A percentile compares a stretch with the other conserved stretches of the same genome.
phyloP scores from a whole-genome alignment of 1,284 basidiomycete genomes.

The Flammula alnicola region DNA sequence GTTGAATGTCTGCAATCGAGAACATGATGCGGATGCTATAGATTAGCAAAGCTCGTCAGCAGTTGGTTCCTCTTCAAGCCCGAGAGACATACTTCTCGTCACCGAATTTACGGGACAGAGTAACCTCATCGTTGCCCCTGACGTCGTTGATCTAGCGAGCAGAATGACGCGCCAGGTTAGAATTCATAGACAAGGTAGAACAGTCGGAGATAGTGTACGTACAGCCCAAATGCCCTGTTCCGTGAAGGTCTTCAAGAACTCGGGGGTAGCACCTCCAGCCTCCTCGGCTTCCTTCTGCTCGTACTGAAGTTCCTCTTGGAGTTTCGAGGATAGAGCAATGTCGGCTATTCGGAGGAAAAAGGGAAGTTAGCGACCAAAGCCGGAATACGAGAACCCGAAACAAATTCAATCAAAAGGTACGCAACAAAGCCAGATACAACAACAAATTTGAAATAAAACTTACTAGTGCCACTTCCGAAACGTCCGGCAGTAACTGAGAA shows the following conservation, averaged over 20 bases:
- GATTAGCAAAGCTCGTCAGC: too few species aligned
- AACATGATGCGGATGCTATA: constrained; percentile 81
- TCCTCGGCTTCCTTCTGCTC: constrained; percentile 69
- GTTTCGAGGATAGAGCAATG: constrained; percentile 72
- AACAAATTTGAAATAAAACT: constrained; percentile 29
- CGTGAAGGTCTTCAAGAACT: constrained; percentile 82
- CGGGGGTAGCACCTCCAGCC: constrained; percentile 56
- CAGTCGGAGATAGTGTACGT: constrained; percentile 25
- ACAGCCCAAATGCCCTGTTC: constrained; percentile 79
- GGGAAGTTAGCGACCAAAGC: constrained; percentile 3
- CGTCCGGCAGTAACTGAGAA: constrained; percentile 61
- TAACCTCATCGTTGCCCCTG: constrained; percentile 82
- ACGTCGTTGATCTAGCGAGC: constrained; percentile 81
- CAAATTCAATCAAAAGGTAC: neutral
- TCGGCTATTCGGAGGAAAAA: constrained; percentile 58
- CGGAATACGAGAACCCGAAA: neutral
- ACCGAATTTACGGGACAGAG: constrained; percentile 83
- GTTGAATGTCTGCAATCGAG: constrained; percentile 75
- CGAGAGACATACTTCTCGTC: constrained; percentile 89
- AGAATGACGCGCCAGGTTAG: neutral
- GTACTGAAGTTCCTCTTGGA: constrained; percentile 85
- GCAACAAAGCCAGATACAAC: neutral
- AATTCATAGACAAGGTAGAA: neutral
- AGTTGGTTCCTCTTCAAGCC: too few species aligned
- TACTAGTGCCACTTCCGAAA: constrained; percentile 67